Evolutionary conservation across 495 filamentous ascomycete genomes (phyloP), one percentile per base, ranked within the genome.

Genomic region (Bathelium albidoporum): DNA sequence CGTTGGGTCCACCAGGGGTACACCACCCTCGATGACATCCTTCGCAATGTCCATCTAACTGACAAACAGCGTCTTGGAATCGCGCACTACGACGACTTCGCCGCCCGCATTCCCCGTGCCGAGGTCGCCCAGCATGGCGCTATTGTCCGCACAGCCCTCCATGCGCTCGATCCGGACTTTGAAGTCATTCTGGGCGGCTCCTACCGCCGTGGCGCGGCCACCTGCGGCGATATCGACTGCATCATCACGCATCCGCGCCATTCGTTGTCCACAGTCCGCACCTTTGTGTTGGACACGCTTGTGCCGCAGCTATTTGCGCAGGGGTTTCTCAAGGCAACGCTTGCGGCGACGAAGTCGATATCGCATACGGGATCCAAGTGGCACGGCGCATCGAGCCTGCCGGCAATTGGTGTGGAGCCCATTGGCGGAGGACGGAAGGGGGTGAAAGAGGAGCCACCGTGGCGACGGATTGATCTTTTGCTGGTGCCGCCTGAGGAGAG

Each of bases 381-480:
- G 91, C 90, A 95, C 64, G 94, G 94, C 2, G 92, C 90, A 49
- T 95, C 87, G 14, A 78, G 82, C 36, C 75, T 92, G 0, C 85
- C 87, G 1, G 26, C 53, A 68, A 5, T 26, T 11, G 26, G 9
- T 14, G 22, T 52, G 20, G 72, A 62, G 29, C 73, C 65, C 34
- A 66, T 64, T 44, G 39, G 45, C 60, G 49, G 49, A 2, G 16
- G 24, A 7, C 20, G 20, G 49, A 29, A 9, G 49, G 29, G 11
- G 16, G 12, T 16, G 49, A 24, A 55, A 20, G 49, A 29, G 24
- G 24, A 55, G 49, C 67, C 64, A 1, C 66, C 70, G 0, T 95
- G 90, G 91, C 82, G 91, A 26, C 82, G 91, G 1, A 88, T 96
- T 64, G 94, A 98, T 71, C 82, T 97, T 32, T 78, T 98, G 0